Evolutionary conservation across 2,329 filamentous ascomycete species (phyloP).

Genomic region (Colletotrichum zoysiae): DNA sequence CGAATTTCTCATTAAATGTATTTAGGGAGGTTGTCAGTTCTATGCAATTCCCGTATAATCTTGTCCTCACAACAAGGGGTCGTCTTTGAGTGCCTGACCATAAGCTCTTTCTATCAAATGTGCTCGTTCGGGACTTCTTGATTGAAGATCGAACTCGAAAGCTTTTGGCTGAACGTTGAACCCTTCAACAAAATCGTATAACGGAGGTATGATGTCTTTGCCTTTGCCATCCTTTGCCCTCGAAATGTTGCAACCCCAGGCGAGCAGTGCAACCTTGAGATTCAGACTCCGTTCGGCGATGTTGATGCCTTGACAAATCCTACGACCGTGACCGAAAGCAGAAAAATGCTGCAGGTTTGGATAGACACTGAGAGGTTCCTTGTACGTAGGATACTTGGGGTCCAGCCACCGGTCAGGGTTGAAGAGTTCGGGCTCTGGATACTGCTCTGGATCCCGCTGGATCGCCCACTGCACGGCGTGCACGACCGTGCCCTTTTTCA

Average conservation of each 20-base stretch:
- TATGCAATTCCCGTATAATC: too few relatives aligned
- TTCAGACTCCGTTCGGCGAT: conserved; percentile 58
- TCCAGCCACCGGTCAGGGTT: conserved; percentile 56
- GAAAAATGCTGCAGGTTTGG: conserved; percentile 57
- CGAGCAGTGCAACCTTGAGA: conserved; percentile 54
- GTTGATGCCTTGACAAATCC: conserved; percentile 60
- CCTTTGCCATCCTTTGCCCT: conserved; percentile 46
- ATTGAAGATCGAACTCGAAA: conserved; percentile 29
- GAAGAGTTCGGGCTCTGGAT: conserved; percentile 54
- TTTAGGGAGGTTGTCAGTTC: neutral
- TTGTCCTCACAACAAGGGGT: conserved; percentile 12
- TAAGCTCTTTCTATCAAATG: conserved; percentile 32
- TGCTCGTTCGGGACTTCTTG: conserved; percentile 18
- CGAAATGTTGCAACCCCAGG: conserved; percentile 53
- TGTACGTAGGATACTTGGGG: conserved; percentile 54
- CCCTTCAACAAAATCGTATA: conserved; percentile 33
- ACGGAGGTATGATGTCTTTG: conserved; percentile 36
- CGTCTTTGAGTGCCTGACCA: conserved; percentile 23
- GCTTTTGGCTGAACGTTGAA: conserved; percentile 38
- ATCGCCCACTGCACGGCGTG: conserved; percentile 66
- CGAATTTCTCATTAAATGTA: too few relatives aligned
- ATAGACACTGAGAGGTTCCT: conserved; percentile 53
- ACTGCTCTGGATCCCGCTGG: conserved; percentile 57
- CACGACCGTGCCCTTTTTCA: conserved; percentile 63
- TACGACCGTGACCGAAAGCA: conserved; percentile 66